Evolutionary conservation across 345 rosid species (phyloP).

Genomic region (Excoecaria cochinchinensis): DNA sequence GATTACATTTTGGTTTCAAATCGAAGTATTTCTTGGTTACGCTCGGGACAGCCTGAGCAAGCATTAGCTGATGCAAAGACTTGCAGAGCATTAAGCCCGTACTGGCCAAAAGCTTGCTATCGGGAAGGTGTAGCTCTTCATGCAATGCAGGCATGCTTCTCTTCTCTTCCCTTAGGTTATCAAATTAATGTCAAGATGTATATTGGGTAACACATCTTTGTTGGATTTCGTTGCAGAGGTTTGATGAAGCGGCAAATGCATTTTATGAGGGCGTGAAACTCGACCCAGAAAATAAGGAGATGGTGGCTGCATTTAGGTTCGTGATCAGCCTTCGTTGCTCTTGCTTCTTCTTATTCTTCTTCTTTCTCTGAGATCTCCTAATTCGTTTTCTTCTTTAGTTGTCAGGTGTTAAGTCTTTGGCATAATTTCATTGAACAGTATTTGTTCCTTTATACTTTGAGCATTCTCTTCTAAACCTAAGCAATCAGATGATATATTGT

Average conservation of each 20-base stretch:
- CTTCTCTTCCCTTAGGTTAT: background rate
- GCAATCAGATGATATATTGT: background rate
- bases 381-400: background rate
- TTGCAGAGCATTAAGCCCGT: conserved; percentile 67
- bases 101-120: conserved; percentile 88
- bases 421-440: background rate
- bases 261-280: conserved; percentile 80
- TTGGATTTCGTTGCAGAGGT: conserved; percentile 50
- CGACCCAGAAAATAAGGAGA: conserved; percentile 71
- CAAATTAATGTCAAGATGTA: background rate
- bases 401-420: background rate
- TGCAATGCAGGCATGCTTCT: conserved; percentile 50
- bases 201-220: conserved; percentile 3
- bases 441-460: background rate
- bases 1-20: conserved; percentile 68
- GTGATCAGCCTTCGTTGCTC: conserved; percentile 9
- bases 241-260: conserved; percentile 81
- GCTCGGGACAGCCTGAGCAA: conserved; percentile 66
- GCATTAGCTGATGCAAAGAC: conserved; percentile 77
- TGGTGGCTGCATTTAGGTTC: conserved; percentile 72
- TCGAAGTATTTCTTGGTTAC: conserved; percentile 91
- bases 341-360: background rate
- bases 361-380: background rate
- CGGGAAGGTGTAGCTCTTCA: conserved; percentile 94
- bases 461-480: background rate